Percentiles rank a stretch among this genome's conserved stretches.
Conservation (phyloP, 352 stramenopile species). For the Pilasporangium apinafurcum region DNA sequence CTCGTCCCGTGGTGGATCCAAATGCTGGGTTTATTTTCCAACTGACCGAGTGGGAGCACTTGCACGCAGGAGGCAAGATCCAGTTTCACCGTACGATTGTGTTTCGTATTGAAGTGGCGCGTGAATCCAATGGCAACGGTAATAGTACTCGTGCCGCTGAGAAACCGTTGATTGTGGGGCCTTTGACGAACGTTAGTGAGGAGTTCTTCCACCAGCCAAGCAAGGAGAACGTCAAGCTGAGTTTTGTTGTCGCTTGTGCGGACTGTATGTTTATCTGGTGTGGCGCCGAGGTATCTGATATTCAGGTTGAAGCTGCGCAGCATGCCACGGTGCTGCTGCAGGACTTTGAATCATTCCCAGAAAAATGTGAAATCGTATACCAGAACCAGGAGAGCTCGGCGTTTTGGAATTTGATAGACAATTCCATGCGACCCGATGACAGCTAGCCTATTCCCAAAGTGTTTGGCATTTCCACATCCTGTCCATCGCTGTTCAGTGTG, state of each 20-base stretch:
- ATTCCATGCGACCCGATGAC: slow-evolving; percentile 22
- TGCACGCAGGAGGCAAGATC: slow-evolving; percentile 42
- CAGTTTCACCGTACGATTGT: slow-evolving; percentile 46
- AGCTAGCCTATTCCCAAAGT: slow-evolving; percentile 2
- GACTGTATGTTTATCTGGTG: slow-evolving; percentile 84
- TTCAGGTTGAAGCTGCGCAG: slow-evolving; percentile 53
- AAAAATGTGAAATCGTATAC: slow-evolving; percentile 62
- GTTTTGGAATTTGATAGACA: slow-evolving; percentile 67
- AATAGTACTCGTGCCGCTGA: slow-evolving; percentile 20
- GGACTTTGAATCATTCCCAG: slow-evolving; percentile 63
- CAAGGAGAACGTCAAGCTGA: slow-evolving; percentile 43
- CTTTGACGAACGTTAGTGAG: slow-evolving; percentile 38
- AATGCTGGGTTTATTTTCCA: slow-evolving; percentile 89
- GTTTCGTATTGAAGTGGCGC: slow-evolving; percentile 66
- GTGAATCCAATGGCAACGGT: slow-evolving; percentile 25
- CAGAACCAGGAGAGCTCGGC: slow-evolving; percentile 60
- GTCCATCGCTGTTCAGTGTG: too few relatives aligned
- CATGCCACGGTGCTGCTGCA: slow-evolving; percentile 61
- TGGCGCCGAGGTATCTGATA: slow-evolving; percentile 40
- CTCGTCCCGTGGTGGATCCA: slow-evolving; percentile 71
- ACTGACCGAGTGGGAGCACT: slow-evolving; percentile 82
- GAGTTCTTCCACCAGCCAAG: slow-evolving; percentile 48
- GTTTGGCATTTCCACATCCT: too few relatives aligned
- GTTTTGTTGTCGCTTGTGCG: slow-evolving; percentile 63
- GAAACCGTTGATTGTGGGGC: slow-evolving; percentile 54